Evolutionary conservation across 139 green algal genomes (phyloP).

Genomic region (Tetratostichococcus sp.): DNA sequence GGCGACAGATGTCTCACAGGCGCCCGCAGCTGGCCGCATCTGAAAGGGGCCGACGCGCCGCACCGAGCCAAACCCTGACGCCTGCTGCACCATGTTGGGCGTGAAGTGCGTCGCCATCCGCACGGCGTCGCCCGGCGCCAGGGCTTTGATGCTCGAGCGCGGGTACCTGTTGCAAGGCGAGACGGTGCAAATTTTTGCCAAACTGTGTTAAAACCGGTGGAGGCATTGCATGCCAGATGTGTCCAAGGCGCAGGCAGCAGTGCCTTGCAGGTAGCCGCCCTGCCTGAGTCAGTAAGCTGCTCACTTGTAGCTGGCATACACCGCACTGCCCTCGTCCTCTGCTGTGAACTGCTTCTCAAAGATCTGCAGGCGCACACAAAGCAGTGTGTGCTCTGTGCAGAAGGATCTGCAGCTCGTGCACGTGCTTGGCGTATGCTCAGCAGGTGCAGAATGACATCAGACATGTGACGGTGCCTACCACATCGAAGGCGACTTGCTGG

Average conservation of each 20-base stretch:
- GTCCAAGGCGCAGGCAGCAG: neutral
- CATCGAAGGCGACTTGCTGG: conserved; percentile 1
- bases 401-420: too few species aligned
- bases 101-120: neutral
- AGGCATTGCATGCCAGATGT: too few species aligned
- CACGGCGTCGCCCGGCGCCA: neutral
- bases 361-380: neutral
- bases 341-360: neutral
- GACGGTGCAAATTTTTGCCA: neutral
- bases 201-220: too few species aligned
- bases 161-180: neutral
- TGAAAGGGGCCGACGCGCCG: conserved; percentile 10
- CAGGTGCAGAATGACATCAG: too few species aligned
- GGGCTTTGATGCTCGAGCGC: neutral
- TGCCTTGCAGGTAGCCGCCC: neutral
- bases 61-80: neutral
- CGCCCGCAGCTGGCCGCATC: conserved; percentile 4
- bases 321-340: neutral
- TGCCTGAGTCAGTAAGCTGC: too few species aligned
- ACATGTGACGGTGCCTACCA: neutral
- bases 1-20: neutral
- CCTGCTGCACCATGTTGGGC: conserved; percentile 1
- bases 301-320: conserved; percentile 13
- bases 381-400: too few species aligned
- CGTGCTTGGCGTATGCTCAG: too few species aligned